These are phyloP conservation scores for Clarireedia hainanense DNA, from an alignment of 2,329 filamentous ascomycete genomes.

Conservation along the genomic window DNA sequence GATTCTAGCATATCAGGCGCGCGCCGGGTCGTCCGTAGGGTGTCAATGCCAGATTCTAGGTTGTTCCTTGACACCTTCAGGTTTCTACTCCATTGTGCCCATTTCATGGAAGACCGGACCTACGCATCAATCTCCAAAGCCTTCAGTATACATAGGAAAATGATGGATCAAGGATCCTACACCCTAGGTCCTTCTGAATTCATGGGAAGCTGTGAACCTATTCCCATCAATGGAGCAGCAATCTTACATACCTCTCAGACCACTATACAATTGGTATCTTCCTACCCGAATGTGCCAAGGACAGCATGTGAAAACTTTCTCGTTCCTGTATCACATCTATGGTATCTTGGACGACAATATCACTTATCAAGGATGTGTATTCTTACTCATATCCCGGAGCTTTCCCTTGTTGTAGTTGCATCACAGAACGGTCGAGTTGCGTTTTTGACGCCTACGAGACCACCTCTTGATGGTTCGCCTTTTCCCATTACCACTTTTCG, in stretches of 20 bases:
- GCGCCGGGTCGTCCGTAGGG: too few species aligned
- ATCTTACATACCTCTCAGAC: constrained; percentile 13
- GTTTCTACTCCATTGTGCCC: too few species aligned
- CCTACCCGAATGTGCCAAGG: constrained; percentile 7
- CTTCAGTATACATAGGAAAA: neutral
- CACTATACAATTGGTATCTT: constrained; percentile 15
- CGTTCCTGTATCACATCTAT: too few species aligned
- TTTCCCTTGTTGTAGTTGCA: constrained; percentile 61
- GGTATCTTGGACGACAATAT: neutral
- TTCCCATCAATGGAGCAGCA: neutral
- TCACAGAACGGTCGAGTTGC: constrained; percentile 59
- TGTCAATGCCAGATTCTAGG: too few species aligned
- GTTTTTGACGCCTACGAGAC: constrained; percentile 51
- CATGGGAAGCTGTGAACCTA: neutral
- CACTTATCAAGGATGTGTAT: constrained; percentile 45
- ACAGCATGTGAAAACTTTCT: constrained; percentile 13
- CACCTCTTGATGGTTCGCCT: constrained; percentile 20
- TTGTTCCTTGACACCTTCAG: too few species aligned
- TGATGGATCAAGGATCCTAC: neutral
- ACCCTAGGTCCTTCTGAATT: neutral
- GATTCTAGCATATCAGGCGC: too few species aligned
- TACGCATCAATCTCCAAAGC: too few species aligned
- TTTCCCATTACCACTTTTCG: constrained; percentile 34
- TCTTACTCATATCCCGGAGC: constrained; percentile 56
- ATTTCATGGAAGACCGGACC: too few species aligned